Base-by-base conservation (phyloP, 192 early-diverging fungal genomes). In the Spinellus fusiger region DNA sequence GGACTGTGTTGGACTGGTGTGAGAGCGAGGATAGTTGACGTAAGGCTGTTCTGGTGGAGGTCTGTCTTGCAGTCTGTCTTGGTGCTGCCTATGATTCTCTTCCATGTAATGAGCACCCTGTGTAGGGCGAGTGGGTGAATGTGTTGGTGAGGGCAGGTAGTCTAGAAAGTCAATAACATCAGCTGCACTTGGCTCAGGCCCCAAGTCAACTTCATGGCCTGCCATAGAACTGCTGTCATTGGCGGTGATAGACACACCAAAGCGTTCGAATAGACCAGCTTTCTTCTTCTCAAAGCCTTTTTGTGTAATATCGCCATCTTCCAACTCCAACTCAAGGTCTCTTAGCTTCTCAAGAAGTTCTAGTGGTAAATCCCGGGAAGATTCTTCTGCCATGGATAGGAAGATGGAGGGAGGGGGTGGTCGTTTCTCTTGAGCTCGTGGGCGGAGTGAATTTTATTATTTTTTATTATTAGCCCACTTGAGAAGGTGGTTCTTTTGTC, bases 221-320 rank as follows among this genome's bases (percentile, higher is more conserved):
- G 13, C 40, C 10, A 12, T 12, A 2, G 13, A 18, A 44, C 40
- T 44, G 40, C 13, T 44, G 13, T 60, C 29, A 28, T 47, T 26
- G 22, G 22, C 22, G 49, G 49, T 51, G 12, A 16, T 12, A 6
- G 49, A 25, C 12, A 2, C 49, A 27, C 4, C 26, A 22, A 15
- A 51, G 18, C 49, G 46, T 22, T 60, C 51, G n/a, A 67, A 33
- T 26, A 67, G 29, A 48, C 25, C 61, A 4, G 65, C 49, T 28
- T 47, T 37, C 57, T 82, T 83, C 75, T 88, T 88, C 53, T 87
- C 85, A 49, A 77, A 90, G 13, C 89, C 89, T 68, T 89, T 85
- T 64, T 81, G 71, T 23, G 88, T 89, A 57, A 89, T 86, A 59
- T 88, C 85, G 38, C 85, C 86, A 22, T 86, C 82, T 31, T 68